These are phyloP conservation scores for Botrytis paeoniae DNA, from an alignment of 2,329 filamentous ascomycete genomes.

Conservation along the genomic window DNA sequence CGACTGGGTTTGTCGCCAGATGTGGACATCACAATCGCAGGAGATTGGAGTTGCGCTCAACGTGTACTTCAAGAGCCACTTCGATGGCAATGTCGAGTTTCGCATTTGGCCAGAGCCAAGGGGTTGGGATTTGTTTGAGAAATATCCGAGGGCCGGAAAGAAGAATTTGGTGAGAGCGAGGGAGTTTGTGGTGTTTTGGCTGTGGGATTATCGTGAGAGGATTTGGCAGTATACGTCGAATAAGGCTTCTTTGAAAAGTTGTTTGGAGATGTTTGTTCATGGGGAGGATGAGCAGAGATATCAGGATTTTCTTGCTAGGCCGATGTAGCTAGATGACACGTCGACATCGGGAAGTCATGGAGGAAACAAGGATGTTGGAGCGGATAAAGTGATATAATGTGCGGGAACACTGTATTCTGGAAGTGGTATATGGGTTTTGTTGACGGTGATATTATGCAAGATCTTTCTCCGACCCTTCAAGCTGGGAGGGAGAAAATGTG, in stretches of 20 bases:
- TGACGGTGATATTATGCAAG: background rate
- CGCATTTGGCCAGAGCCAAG: background rate
- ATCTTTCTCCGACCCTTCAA: background rate
- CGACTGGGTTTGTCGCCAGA: background rate
- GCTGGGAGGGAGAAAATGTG: background rate
- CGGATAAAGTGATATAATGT: background rate
- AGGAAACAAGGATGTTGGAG: background rate
- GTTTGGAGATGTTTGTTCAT: background rate
- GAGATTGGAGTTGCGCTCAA: background rate
- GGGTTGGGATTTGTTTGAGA: background rate
- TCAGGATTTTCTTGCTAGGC: background rate
- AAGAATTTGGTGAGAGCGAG: background rate
- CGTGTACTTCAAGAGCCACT: background rate
- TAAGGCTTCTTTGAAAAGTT: background rate
- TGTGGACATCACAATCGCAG: background rate
- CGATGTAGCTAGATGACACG: background rate
- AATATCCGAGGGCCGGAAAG: background rate
- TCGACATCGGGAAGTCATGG: fast-evolving
- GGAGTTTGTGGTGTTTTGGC: background rate
- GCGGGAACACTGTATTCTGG: fast-evolving
- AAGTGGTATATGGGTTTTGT: background rate
- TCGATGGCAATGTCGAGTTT: background rate
- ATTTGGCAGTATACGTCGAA: background rate
- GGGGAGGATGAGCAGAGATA: background rate
- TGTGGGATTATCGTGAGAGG: background rate